Evolutionary conservation across 176 grass and related monocot genomes (phyloP), one percentile per base, ranked within the genome.

Genomic region (Zoysia japonica): DNA sequence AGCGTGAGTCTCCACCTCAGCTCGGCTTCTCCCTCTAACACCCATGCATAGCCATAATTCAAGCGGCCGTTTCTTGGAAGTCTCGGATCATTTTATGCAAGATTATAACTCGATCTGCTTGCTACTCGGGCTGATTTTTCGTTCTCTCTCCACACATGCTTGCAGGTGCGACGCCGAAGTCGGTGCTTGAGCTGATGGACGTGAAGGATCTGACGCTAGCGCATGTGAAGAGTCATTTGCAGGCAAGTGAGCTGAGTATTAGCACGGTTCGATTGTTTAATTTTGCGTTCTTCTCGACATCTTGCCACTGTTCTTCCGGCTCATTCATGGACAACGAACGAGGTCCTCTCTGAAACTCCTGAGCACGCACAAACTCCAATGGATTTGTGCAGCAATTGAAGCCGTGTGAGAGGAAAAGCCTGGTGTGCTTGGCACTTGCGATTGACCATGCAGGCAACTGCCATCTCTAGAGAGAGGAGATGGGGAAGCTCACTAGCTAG

Each of bases 171-270:
- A 97, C 93, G 47, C 93, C 93, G 5, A 97, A 97, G 78, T 93
- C 93, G 55, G 93, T 97, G 28, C 90, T 97, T 0, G 93, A 97
- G 86, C 85, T 97, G n/a, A 97, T 97, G 93, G 93, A 97, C 86
- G 90, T 97, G 39, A 97, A 97, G 78, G 90, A 97, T 82, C 93
- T 97, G 74, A 97, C 93, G 13, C 86, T 97, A 75, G 93, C 93
- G 16, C 93, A 97, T 97, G 93, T 97, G 16, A 97, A 97, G 85
- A 93, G 90, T 53, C 93, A 97, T 86, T 87, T 97, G 89, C 93
- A 97, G 88, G 93, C 93, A 79, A 52, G 41, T 28, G 28, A 28
- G 28, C 28, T 28, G 10, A 45, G 40, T 47, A 28, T 3, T 13
- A 47, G 28, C 61, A 70, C 65, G 45, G 65, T 77, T 7, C 72